A percentile compares a stretch with the other conserved stretches of the same genome.
Evolutionary conservation across 805 yeast species (phyloP).

Genomic region (Starmerella powellii): DNA sequence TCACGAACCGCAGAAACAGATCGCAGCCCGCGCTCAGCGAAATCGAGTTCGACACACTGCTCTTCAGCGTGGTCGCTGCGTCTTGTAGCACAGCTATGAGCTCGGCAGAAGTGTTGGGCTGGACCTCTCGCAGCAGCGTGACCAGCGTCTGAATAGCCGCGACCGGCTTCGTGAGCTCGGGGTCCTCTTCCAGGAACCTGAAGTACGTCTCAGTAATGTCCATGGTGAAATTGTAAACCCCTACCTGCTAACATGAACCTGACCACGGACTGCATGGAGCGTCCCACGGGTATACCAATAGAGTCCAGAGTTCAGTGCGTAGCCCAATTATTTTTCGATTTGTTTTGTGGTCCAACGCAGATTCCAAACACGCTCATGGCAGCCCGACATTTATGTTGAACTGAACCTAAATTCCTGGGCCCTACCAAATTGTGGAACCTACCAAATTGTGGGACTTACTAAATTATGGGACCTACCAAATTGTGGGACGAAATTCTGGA

Average conservation of each 20-base stretch:
- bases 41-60: constrained; percentile 76
- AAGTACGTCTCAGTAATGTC: constrained; percentile 76
- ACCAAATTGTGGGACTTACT: too few species aligned
- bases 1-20: constrained; percentile 82
- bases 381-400: too few species aligned
- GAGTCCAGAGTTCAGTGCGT: too few species aligned
- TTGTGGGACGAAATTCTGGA: too few species aligned
- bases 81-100: constrained; percentile 67
- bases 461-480: too few species aligned
- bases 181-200: constrained; percentile 70
- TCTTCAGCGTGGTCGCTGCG: constrained; percentile 63
- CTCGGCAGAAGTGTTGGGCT: constrained; percentile 90
- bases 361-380: too few species aligned
- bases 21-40: constrained; percentile 97
- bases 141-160: constrained; percentile 96
- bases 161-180: constrained; percentile 98
- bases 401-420: too few species aligned
- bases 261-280: too few species aligned
- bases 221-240: constrained; percentile 32
- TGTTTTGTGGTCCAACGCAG: too few species aligned
- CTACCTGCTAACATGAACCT: neutral
- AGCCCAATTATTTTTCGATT: too few species aligned
- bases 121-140: constrained; percentile 64
- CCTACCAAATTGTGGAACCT: too few species aligned
- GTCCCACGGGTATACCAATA: too few species aligned